phyloP scores from a whole-genome alignment of 2,329 filamentous ascomycete species.

The Diplocarpon mali region DNA sequence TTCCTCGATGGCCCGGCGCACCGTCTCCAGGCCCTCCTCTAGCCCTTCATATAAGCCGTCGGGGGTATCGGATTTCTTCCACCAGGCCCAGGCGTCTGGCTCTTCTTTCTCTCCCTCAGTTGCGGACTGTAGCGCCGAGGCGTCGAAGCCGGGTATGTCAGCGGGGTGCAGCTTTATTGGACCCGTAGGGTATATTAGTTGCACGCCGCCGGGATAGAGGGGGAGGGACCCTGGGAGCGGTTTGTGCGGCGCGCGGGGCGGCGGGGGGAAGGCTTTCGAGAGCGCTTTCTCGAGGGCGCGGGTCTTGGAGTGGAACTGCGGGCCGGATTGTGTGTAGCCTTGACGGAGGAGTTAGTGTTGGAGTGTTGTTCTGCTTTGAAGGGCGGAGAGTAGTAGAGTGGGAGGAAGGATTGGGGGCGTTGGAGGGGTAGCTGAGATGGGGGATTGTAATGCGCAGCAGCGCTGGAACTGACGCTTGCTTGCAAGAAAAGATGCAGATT shows the following conservation, averaged over 20 bases:
- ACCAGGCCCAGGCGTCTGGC: conserved; percentile 75
- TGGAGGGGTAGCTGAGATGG: neutral
- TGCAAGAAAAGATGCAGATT: neutral
- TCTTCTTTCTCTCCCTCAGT: conserved; percentile 37
- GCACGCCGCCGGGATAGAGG: conserved; percentile 33
- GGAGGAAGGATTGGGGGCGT: neutral
- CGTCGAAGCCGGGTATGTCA: conserved; percentile 60
- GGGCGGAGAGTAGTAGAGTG: neutral
- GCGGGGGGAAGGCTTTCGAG: conserved; percentile 56
- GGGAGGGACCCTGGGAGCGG: conserved; percentile 27
- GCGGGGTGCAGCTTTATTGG: conserved; percentile 50
- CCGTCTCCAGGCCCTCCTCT: conserved; percentile 50
- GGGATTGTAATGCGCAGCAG: too few species aligned
- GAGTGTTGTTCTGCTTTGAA: neutral
- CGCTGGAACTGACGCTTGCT: too few species aligned
- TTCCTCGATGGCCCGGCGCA: conserved; percentile 51
- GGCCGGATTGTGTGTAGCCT: conserved; percentile 86
- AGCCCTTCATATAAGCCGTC: conserved; percentile 56
- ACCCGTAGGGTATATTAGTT: conserved; percentile 57
- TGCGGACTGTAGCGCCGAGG: conserved; percentile 26
- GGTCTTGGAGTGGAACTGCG: conserved; percentile 78
- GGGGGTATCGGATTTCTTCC: conserved; percentile 55
- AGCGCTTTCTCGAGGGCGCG: conserved; percentile 76
- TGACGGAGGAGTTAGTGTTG: neutral
- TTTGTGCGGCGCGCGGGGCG: conserved; percentile 35